These are phyloP conservation scores for Acorus calamus DNA, from an alignment of 106 monocot genomes.

Conservation along the genomic window DNA sequence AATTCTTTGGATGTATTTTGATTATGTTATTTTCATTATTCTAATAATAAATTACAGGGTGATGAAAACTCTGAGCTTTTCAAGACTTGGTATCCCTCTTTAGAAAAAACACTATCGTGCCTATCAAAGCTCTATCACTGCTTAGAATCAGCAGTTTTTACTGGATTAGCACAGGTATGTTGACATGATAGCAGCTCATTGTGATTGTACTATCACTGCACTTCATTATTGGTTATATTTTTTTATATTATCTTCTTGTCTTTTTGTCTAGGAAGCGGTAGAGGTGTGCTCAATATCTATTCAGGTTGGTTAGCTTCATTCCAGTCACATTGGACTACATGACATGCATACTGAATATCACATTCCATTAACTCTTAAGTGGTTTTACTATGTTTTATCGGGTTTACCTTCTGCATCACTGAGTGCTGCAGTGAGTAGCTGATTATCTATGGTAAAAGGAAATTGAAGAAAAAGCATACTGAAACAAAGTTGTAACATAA, in stretches of 20 bases:
- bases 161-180: conserved; percentile 92
- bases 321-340: background rate
- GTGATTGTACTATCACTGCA: background rate
- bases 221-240: background rate
- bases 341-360: background rate
- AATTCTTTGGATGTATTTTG: background rate
- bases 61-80: conserved; percentile 58
- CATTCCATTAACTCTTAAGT: no score
- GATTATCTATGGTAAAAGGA: no score
- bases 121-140: conserved; percentile 87
- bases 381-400: no score
- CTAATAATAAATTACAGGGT: conserved; percentile 29
- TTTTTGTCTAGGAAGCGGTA: conserved; percentile 70
- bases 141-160: conserved; percentile 87
- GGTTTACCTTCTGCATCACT: no score
- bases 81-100: conserved; percentile 80
- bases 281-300: conserved; percentile 92
- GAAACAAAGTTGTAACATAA: no score
- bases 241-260: conserved; percentile 4
- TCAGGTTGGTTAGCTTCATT: conserved; percentile 47
- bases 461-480: no score
- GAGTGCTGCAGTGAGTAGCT: no score
- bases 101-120: conserved; percentile 96
- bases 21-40: background rate
- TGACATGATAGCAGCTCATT: background rate